A percentile compares a stretch with the other conserved stretches of the same genome.
Conservation (phyloP, 2,329 filamentous ascomycete genomes). For the Elsinoe fawcettii region DNA sequence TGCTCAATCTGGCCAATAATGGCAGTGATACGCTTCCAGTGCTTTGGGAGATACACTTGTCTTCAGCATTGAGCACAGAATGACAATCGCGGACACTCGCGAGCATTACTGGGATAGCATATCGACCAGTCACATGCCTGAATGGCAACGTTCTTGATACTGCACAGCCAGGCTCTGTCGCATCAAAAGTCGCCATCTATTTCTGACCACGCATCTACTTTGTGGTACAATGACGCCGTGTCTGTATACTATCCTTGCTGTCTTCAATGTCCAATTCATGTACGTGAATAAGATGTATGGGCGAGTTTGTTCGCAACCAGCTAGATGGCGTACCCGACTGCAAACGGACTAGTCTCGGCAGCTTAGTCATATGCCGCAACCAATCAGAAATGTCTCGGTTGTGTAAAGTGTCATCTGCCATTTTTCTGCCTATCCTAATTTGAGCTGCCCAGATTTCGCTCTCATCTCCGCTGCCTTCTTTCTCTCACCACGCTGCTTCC, state of each 20-base stretch:
- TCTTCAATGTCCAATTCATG: no score
- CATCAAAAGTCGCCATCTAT: no score
- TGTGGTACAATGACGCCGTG: no score
- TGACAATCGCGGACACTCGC: background rate
- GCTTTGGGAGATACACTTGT: background rate
- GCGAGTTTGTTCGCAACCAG: no score
- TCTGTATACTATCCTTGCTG: no score
- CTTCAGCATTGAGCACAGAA: background rate
- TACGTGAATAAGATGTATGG: no score
- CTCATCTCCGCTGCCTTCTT: background rate
- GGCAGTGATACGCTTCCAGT: background rate
- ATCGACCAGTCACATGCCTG: no score
- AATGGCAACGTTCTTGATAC: no score
- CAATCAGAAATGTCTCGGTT: background rate
- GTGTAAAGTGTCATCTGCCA: background rate
- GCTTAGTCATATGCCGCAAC: background rate
- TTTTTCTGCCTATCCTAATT: background rate
- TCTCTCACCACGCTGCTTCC: background rate
- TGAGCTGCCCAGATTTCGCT: no score
- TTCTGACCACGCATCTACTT: no score
- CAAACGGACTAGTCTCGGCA: background rate
- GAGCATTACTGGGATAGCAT: background rate
- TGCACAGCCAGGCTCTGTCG: no score
- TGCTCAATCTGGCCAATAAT: background rate
- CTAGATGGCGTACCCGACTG: background rate